Evolutionary conservation across 129 eudicot genomes (phyloP), one percentile per base, ranked within the genome.

Genomic region (Pseudognaphalium luteoalbum): DNA sequence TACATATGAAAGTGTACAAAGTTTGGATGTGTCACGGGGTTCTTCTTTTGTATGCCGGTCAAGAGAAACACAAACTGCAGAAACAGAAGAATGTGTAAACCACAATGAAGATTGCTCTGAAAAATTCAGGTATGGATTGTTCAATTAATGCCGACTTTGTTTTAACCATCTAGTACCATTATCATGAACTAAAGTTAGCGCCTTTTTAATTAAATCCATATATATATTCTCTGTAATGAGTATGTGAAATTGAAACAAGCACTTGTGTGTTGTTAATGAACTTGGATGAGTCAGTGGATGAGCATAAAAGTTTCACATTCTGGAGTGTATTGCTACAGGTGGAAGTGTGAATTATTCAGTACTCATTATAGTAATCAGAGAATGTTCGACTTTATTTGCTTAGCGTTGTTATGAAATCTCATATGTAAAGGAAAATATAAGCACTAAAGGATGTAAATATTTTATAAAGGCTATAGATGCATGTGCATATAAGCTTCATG

Each of bases 21-120:
- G 57, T 28, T 80, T 44, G 9, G 7, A 70, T 76, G 42, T 41
- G 25, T 65, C 82, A 4, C 79, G 74, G 52, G 69, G 73, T 67
- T 78, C 84, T 68, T 84, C 88, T 37, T 82, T 83, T 51, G 14
- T 86, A 70, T 91, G 99, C 39, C 88, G 71, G 29, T 87, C 93
- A 68, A 89, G 87, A 79, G 88, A 82, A 79, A 78, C 88, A 62
- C 87, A 54, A 17, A 78, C 88, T 69, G 81, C 92, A 30, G 93
- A 86, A 80, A 79, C 90, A 70, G 81, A 81, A 70, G 89, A 89
- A 82, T 59, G 80, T 61, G 80, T 84, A 9, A 81, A 84, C 67
- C 69, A 81, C 22, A 17, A 68, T 54, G 86, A 75, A 64, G 93
- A 91, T 80, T 57, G 80, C 79, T 80, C 98, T 16, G 86, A 83